phyloP scores from a whole-genome alignment of 2,329 filamentous ascomycete genomes.

The Septoria linicola region DNA sequence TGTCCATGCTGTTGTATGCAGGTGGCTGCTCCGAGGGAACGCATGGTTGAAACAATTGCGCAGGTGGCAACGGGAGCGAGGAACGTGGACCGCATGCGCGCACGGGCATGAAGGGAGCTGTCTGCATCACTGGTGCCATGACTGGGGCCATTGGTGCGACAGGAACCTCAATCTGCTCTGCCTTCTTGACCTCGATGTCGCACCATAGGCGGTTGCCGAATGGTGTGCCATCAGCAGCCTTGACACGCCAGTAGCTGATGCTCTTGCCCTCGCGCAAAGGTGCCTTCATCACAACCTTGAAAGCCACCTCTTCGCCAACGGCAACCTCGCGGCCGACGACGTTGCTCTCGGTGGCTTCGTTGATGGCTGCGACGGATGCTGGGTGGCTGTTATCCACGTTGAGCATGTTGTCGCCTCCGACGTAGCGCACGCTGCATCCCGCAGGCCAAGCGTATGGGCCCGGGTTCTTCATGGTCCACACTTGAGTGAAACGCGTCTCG shows the following conservation, averaged over 20 bases:
- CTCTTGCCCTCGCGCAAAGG: conserved; percentile 72
- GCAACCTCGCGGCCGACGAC: conserved; percentile 67
- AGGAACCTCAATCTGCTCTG: conserved; percentile 17
- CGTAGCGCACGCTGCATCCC: conserved; percentile 85
- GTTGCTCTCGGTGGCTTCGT: conserved; percentile 78
- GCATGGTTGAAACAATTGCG: conserved; percentile 1
- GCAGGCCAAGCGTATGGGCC: conserved; percentile 78
- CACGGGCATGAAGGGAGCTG: conserved; percentile 15
- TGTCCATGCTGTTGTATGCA: conserved; percentile 20
- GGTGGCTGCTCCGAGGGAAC: conserved; percentile 26
- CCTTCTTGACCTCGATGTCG: conserved; percentile 67
- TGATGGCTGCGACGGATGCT: conserved; percentile 73
- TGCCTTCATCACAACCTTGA: conserved; percentile 81
- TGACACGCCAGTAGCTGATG: conserved; percentile 96
- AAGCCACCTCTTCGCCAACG: conserved; percentile 72
- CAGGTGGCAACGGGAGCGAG: conserved; percentile 2
- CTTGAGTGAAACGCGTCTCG: conserved; percentile 77
- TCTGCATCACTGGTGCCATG: conserved; percentile 6
- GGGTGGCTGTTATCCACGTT: conserved; percentile 78
- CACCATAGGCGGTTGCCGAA: conserved; percentile 97
- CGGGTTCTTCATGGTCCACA: conserved; percentile 86
- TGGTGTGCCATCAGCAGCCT: conserved; percentile 72
- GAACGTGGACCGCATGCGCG: not conserved
- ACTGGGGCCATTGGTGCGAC: conserved; percentile 2
- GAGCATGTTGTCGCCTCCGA: conserved; percentile 95